Evolutionary conservation across 805 yeast genomes (phyloP), one percentile per base, ranked within the genome.

Genomic region (Metschnikowia cerradonensis): DNA sequence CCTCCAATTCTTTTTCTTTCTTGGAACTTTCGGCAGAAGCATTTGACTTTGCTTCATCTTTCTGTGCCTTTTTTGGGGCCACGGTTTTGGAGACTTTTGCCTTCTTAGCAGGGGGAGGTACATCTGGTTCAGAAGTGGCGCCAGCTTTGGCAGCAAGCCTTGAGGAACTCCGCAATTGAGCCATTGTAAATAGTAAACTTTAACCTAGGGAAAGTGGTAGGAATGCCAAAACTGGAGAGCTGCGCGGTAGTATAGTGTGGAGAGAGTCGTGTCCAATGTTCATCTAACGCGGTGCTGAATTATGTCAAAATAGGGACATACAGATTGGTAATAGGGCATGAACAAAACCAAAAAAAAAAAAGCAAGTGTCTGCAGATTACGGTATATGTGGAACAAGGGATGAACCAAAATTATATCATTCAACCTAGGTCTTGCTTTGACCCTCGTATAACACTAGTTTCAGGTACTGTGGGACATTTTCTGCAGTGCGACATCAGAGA

Each of bases 1-100:
- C 71, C 49, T 79, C 62, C 34, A 71, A 41, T 52, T 68, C 73
- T 14, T 20, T 36, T 15, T 26, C 31, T 30, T 48, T 17, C 30
- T 34, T 20, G 15, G 44, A 22, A 2, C 41, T 4, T 26, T 38
- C 37, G 6, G 33, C 22, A 17, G 22, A 15, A 17, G 41, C 19
- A 22, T 39, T 13, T 14, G 41, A 4, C n/a, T 39, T 17, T 39
- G 20, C 14, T n/a, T 26, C 19, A 14, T 39, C 6, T 7, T n/a
- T 15, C 26, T 19, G 40, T 2, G 52, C 43, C 41, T 52, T 53
- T 20, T 54, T 37, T 11, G 22, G 35, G 4, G 42, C 19, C 35
- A 35, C 26, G 17, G 32, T 6, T 19, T 47, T 23, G 32, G 49
- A 7, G 13, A 44, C 22, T 17, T 23, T 44, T 44, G 47, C 15